A percentile compares a stretch with the other conserved stretches of the same genome.
These are phyloP conservation scores for Babesia gibsoni DNA, from an alignment of 169 alveolate genomes.

Conservation along the genomic window DNA sequence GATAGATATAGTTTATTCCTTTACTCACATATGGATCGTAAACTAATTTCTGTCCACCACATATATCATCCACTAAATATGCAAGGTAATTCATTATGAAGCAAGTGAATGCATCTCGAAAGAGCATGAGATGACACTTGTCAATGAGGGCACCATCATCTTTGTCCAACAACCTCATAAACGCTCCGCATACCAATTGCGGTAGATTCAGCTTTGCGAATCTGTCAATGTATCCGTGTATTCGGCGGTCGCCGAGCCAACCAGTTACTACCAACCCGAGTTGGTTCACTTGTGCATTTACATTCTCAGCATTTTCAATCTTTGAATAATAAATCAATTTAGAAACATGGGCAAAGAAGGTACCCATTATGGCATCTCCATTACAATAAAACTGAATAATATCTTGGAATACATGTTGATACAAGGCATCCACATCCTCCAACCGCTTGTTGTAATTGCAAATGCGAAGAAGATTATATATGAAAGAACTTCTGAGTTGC, in stretches of 20 bases:
- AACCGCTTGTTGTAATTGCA: neutral
- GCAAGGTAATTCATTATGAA: constrained; percentile 2
- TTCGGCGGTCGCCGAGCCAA: constrained; percentile 13
- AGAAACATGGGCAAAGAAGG: neutral
- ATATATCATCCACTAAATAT: constrained; percentile 7
- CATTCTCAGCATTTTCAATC: neutral
- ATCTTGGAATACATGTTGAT: constrained; percentile 1
- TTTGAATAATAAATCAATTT: neutral
- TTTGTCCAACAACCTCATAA: neutral
- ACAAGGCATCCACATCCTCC: constrained; percentile 10
- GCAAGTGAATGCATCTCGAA: neutral
- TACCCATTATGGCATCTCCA: constrained; percentile 9
- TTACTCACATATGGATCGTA: neutral
- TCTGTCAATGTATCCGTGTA: constrained; percentile 1
- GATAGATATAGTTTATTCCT: constrained; percentile 3
- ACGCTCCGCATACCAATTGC: neutral
- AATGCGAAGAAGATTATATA: neutral
- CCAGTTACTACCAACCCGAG: neutral
- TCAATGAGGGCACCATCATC: neutral
- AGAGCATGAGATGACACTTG: neutral
- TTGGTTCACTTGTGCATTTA: neutral
- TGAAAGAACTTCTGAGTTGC: neutral
- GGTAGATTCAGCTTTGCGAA: neutral
- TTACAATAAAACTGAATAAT: neutral
- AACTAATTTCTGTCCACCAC: neutral